Evolutionary conservation across 495 filamentous ascomycete species (phyloP).

Genomic region (Penicillium cosmopolitanum): DNA sequence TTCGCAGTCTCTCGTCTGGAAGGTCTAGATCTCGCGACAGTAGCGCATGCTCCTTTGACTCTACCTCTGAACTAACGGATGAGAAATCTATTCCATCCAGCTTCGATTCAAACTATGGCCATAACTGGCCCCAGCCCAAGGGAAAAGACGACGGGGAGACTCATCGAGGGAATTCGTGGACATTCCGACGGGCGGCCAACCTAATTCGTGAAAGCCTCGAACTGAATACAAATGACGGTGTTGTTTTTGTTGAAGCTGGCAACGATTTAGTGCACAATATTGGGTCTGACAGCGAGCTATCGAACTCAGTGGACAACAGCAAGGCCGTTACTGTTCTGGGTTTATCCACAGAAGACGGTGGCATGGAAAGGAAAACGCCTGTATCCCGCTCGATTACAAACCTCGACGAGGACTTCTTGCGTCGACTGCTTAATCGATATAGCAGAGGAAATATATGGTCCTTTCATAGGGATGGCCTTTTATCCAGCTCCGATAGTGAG

Average conservation of each 20-base stretch:
- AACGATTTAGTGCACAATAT: slow-evolving; percentile 25
- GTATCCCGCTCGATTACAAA: slow-evolving; percentile 30
- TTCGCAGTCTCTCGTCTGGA: slow-evolving; percentile 3
- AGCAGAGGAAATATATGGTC: slow-evolving; percentile 65
- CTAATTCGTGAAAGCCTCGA: slow-evolving; percentile 60
- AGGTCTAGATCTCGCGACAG: slow-evolving; percentile 32
- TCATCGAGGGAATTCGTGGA: slow-evolving; percentile 34
- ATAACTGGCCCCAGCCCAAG: slow-evolving; percentile 10
- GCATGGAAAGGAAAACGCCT: slow-evolving; percentile 25
- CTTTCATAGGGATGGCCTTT: slow-evolving; percentile 54
- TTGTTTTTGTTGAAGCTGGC: slow-evolving; percentile 52
- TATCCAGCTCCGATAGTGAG: slow-evolving; percentile 47
- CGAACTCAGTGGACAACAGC: slow-evolving; percentile 25
- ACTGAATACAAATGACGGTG: slow-evolving; percentile 50
- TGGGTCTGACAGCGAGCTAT: slow-evolving; percentile 31
- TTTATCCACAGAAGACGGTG: slow-evolving; percentile 37
- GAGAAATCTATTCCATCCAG: slow-evolving; percentile 28
- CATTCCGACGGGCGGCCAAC: slow-evolving; percentile 58
- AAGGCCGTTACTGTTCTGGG: slow-evolving; percentile 35
- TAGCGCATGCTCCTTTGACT: slow-evolving; percentile 30
- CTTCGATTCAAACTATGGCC: background rate
- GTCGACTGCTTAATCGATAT: slow-evolving; percentile 57
- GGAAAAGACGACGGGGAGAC: slow-evolving; percentile 19
- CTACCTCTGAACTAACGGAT: slow-evolving; percentile 26
- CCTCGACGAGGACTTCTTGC: slow-evolving; percentile 45